Evolutionary conservation across 1,139 yeast species (phyloP).

Genomic region (Yarrowia galli): DNA sequence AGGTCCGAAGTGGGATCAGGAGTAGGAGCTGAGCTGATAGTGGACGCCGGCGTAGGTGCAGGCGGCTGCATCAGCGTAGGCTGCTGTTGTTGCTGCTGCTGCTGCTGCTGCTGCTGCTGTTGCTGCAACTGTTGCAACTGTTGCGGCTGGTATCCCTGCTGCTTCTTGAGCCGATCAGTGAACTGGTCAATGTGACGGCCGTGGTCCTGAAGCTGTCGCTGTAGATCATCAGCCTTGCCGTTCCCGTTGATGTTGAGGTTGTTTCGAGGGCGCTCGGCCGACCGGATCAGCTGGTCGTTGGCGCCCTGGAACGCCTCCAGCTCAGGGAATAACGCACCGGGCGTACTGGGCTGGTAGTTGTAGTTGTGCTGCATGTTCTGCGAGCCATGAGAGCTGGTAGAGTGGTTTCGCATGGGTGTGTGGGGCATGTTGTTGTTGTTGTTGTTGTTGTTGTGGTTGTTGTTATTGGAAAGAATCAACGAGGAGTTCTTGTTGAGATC

Average conservation of each 20-base stretch:
- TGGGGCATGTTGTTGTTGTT: conserved; percentile 13
- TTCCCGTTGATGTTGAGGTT: conserved; percentile 37
- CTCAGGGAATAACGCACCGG: conserved; percentile 33
- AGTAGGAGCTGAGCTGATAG: conserved; percentile 21
- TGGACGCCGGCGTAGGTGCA: conserved; percentile 24
- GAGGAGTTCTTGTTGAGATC: conserved; percentile 30
- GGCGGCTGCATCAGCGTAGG: conserved; percentile 8
- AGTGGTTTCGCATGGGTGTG: conserved; percentile 14
- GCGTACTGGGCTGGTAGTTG: conserved; percentile 35
- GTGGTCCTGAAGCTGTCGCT: conserved; percentile 33
- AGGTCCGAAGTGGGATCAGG: conserved; percentile 12
- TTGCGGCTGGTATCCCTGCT: conserved; percentile 34
- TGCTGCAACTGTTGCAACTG: conserved; percentile 13
- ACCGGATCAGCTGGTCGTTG: conserved; percentile 36
- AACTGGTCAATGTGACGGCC: conserved; percentile 37
- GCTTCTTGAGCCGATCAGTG: conserved; percentile 34
- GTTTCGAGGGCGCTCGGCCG: conserved; percentile 32
- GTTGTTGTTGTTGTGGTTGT: conserved; percentile 8
- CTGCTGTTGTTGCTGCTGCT: conserved; percentile 8
- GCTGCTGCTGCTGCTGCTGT: conserved; percentile 6
- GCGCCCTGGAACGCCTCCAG: conserved; percentile 37
- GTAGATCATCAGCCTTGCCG: conserved; percentile 34
- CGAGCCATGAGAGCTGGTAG: conserved; percentile 9
- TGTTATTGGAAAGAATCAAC: conserved; percentile 19
- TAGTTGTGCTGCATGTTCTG: conserved; percentile 4